Evolutionary conservation across 176 grass and related monocot species (phyloP).

Genomic region (Tillandsia leiboldiana): DNA sequence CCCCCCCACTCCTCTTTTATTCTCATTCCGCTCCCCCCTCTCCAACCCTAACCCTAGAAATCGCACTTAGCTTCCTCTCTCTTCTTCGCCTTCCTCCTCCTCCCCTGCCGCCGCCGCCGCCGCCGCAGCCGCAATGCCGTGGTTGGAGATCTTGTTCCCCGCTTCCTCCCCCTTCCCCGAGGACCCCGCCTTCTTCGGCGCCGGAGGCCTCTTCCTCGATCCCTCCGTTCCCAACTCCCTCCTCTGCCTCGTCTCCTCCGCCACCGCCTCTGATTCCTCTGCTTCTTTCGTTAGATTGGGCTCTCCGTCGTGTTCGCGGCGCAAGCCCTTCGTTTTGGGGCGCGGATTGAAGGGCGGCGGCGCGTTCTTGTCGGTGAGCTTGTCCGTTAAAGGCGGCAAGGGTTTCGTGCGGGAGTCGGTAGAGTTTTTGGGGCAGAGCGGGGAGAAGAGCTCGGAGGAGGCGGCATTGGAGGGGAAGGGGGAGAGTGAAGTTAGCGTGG

Average conservation of each 20-base stretch:
- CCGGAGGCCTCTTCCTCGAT: constrained; percentile 57
- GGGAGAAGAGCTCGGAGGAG: constrained; percentile 38
- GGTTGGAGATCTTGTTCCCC: constrained; percentile 67
- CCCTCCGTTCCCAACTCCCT: constrained; percentile 42
- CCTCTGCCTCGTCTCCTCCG: constrained; percentile 40
- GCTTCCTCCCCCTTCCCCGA: constrained; percentile 13
- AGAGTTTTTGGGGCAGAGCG: constrained; percentile 40
- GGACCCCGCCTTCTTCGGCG: constrained; percentile 3
- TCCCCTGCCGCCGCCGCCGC: background rate
- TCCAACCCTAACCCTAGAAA: constrained; percentile 29
- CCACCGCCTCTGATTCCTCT: constrained; percentile 26
- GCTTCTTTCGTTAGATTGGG: constrained; percentile 19
- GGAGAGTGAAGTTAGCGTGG: constrained; percentile 17
- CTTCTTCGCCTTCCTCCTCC: background rate
- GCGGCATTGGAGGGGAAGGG: constrained; percentile 24
- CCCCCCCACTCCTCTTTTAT: constrained; percentile 3
- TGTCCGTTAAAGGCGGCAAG: constrained; percentile 64
- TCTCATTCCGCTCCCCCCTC: constrained; percentile 1
- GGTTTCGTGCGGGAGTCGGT: constrained; percentile 41
- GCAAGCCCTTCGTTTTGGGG: background rate
- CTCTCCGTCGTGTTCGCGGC: background rate
- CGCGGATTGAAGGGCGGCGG: background rate
- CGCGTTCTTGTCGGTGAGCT: constrained; percentile 68
- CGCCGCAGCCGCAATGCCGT: constrained; percentile 50
- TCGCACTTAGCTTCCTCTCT: constrained; percentile 7